Evolutionary conservation across 2,329 filamentous ascomycete genomes (phyloP).

Genomic region (Penicillium sclerotigenum): DNA sequence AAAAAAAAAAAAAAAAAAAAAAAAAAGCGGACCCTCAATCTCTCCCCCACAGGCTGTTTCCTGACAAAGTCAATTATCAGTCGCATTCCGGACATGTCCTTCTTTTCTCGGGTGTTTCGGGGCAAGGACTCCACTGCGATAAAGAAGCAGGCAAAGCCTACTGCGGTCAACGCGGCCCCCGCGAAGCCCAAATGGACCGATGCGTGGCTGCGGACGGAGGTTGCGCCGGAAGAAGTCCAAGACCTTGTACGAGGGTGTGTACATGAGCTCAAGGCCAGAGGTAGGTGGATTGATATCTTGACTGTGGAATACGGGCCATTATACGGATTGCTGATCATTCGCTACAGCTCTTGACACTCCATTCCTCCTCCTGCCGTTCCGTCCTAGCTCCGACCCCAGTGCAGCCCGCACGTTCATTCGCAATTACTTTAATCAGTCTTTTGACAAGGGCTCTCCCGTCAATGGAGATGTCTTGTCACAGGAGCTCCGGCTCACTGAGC

Average conservation of each 20-base stretch:
- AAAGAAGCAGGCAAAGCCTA: slow-evolving; percentile 58
- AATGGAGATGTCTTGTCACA: slow-evolving; percentile 71
- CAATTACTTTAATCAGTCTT: slow-evolving; percentile 77
- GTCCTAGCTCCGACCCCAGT: slow-evolving; percentile 87
- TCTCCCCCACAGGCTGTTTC: slow-evolving; percentile 2
- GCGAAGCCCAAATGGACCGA: slow-evolving; percentile 80
- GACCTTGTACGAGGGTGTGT: slow-evolving; percentile 83
- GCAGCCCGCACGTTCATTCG: slow-evolving; percentile 88
- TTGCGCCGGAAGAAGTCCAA: slow-evolving; percentile 86
- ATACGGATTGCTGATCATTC: slow-evolving; percentile 33
- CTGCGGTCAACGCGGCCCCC: slow-evolving; percentile 53
- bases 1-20: too few relatives aligned
- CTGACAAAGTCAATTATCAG: slow-evolving; percentile 13
- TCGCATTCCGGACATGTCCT: slow-evolving; percentile 44
- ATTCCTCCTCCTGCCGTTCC: slow-evolving; percentile 90
- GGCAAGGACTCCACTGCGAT: slow-evolving; percentile 65
- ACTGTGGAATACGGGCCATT: slow-evolving; percentile 21
- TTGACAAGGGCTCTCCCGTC: slow-evolving; percentile 55
- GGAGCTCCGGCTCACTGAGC: slow-evolving; percentile 88
- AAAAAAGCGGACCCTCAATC: slow-evolving; percentile 10
- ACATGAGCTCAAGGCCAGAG: slow-evolving; percentile 87
- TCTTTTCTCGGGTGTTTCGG: slow-evolving; percentile 65
- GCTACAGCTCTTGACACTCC: slow-evolving; percentile 76
- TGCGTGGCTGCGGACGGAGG: slow-evolving; percentile 75
- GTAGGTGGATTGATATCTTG: slow-evolving; percentile 53